phyloP scores from a whole-genome alignment of 2,329 filamentous ascomycete species.

The Scedosporium boydii region DNA sequence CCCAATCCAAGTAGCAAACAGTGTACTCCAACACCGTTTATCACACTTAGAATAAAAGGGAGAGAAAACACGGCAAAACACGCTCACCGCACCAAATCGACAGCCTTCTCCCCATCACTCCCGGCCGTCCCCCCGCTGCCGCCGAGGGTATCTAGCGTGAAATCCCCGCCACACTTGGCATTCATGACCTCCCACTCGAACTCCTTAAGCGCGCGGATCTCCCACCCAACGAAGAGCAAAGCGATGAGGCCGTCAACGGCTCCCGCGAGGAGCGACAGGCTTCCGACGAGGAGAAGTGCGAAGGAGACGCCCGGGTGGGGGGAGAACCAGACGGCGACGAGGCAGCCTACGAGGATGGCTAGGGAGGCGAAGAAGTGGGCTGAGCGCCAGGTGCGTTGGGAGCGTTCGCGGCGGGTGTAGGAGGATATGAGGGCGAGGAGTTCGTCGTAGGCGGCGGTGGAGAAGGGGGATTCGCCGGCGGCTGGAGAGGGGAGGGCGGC shows the following conservation, averaged over 20 bases:
- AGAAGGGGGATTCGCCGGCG: constrained; percentile 13
- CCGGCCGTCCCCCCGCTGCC: background rate
- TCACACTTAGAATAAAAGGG: too few relatives aligned
- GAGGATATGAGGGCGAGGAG: constrained; percentile 61
- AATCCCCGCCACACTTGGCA: constrained; percentile 34
- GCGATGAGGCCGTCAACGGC: constrained; percentile 79
- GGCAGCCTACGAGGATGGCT: constrained; percentile 59
- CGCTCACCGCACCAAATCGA: background rate
- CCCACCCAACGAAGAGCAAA: constrained; percentile 74
- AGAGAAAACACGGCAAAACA: background rate
- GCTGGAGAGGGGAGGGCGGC: constrained; percentile 12
- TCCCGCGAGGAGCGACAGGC: constrained; percentile 66
- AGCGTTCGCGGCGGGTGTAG: constrained; percentile 62
- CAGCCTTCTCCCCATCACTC: background rate
- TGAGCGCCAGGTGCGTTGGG: constrained; percentile 63
- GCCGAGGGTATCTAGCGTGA: background rate
- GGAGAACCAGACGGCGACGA: constrained; percentile 79
- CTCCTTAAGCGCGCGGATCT: constrained; percentile 74
- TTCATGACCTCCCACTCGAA: constrained; percentile 89
- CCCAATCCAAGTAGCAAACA: background rate
- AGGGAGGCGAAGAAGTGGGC: constrained; percentile 64
- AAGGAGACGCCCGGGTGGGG: constrained; percentile 70
- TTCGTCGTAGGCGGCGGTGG: constrained; percentile 39
- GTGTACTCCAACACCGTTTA: background rate
- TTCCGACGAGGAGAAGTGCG: constrained; percentile 68